A percentile compares a stretch with the other conserved stretches of the same genome.
These are phyloP conservation scores for Naegleria lovaniensis DNA, from an alignment of 208 protist genomes.

Conservation along the genomic window DNA sequence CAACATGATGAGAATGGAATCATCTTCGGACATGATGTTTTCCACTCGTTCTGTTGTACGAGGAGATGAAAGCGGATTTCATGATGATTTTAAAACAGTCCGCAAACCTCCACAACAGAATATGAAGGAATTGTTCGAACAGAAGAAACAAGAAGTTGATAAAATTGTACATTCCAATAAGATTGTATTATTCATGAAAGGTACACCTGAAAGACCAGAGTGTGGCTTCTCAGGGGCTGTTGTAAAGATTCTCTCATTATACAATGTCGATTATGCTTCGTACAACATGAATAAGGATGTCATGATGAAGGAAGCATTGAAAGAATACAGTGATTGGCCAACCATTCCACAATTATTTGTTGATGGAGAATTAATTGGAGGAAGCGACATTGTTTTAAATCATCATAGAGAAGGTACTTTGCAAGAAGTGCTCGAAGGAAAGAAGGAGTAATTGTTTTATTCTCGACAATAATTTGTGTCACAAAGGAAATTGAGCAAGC, in stretches of 20 bases:
- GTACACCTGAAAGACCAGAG: constrained; percentile 80
- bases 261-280: constrained; percentile 78
- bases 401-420: constrained; percentile 74
- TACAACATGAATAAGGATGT: constrained; percentile 85
- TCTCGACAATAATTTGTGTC: too few species aligned
- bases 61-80: not conserved
- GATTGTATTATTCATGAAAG: constrained; percentile 92
- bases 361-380: constrained; percentile 87
- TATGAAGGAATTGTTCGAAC: constrained; percentile 38
- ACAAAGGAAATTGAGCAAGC: too few species aligned
- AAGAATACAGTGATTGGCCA: constrained; percentile 87
- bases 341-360: constrained; percentile 92
- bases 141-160: constrained; percentile 74
- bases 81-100: constrained; percentile 15
- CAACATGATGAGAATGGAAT: too few species aligned
- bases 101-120: not conserved
- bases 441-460: not conserved
- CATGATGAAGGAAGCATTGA: constrained; percentile 79
- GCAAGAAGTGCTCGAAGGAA: constrained; percentile 60
- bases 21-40: too few species aligned
- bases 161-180: constrained; percentile 76
- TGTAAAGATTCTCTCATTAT: constrained; percentile 76
- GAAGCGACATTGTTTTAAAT: constrained; percentile 81
- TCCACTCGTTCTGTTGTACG: too few species aligned
- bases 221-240: constrained; percentile 89